Base-by-base conservation (phyloP, 441 rosid species). In the Rhodomyrtus psidioides region DNA sequence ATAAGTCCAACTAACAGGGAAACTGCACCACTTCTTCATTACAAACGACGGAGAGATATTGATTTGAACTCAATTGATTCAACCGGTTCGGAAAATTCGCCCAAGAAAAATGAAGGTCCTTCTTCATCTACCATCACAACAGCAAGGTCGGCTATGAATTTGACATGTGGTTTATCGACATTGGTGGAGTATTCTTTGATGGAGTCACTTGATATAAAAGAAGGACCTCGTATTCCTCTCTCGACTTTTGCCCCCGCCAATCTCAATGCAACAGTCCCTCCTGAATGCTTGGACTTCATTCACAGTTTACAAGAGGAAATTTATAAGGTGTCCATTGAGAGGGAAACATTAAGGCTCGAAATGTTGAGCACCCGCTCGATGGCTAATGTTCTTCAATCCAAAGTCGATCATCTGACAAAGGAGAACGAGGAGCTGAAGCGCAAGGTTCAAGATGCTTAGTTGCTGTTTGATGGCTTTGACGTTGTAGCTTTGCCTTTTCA, bases 351-450 rank as follows among this genome's bases (percentile, higher is more conserved):
- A 91, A 95, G 91, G 93, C 94, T 96, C 51, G 96, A 97, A 87
- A 91, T 94, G 96, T 90, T 96, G 94, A 93, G 96, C 85, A 95
- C 95, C 74, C 94, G 93, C 58, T 92, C 98, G 10, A 94, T 94
- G 97, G 92, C 95, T 65, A 94, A 92, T 88, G 92, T 94, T 87
- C 98, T 96, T 84, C 96, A 93, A 86, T 92, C 98, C 0, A 92
- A 94, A 85, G 89, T 95, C 24, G 97, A 93, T 75, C 90, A 82
- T 26, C 89, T 96, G 84, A 92, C 83, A 84, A 91, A 89, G 88
- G 99, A 97, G 88, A 97, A 96, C 12, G 93, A 93, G 86, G 97
- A 94, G 82, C 82, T 96, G 88, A 96, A 90, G 93, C 92, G 91
- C 88, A 85, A 55, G 49, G 15, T 85, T n/a, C 58, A 34, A 79